These are phyloP conservation scores for Pyropia yezoensis DNA, from an alignment of 23 red algal species.

Conservation along the genomic window DNA sequence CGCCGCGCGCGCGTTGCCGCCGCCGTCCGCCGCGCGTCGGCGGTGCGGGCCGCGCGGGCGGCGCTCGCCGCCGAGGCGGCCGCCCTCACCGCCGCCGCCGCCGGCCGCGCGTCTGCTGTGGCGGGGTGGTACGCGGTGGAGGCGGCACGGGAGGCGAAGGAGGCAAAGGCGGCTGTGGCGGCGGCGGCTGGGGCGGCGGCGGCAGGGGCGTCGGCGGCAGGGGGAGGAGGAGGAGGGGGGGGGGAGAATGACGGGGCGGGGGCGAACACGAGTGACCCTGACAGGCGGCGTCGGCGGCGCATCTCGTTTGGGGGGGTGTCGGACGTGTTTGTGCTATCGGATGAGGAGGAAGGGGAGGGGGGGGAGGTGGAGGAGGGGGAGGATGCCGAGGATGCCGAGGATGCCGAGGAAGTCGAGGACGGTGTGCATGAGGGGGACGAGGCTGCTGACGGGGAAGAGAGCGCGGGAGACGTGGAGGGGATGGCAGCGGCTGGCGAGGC, in stretches of 20 bases:
- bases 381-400: neutral
- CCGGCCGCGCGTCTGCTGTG: neutral
- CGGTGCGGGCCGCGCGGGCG: neutral
- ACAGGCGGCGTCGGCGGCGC: neutral
- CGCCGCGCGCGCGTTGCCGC: neutral
- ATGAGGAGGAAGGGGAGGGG: constrained; percentile 14
- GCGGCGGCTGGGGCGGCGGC: neutral
- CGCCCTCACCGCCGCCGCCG: neutral
- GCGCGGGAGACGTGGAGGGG: neutral
- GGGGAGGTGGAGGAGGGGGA: constrained; percentile 15
- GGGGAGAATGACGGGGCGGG: constrained; percentile 14
- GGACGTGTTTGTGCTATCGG: constrained; percentile 16
- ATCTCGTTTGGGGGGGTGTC: constrained; percentile 21
- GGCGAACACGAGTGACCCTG: neutral
- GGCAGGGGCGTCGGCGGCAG: neutral
- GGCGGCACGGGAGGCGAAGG: neutral
- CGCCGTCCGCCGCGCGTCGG: neutral
- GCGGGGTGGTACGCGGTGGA: neutral
- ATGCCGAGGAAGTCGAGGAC: constrained; percentile 7
- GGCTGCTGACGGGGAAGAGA: neutral
- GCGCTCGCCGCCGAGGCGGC: neutral
- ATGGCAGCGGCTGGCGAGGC: too few species aligned
- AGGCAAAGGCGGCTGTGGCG: neutral
- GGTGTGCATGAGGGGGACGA: constrained; percentile 6
- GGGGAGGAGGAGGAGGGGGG: constrained; percentile 8